Conservation (phyloP, 1,139 yeast genomes). For the Geotrichum histeridarum region DNA sequence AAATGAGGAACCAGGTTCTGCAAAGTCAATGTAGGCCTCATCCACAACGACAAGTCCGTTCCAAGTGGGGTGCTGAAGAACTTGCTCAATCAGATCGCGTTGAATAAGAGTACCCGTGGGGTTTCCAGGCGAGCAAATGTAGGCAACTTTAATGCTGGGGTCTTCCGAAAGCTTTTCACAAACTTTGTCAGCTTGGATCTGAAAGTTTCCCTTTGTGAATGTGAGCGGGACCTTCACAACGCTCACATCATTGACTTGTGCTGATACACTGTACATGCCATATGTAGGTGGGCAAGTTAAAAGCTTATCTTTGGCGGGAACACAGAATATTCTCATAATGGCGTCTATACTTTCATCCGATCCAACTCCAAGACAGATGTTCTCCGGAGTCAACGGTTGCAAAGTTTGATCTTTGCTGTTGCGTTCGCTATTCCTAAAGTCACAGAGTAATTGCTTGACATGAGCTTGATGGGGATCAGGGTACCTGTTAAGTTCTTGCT, state of each 20-base stretch:
- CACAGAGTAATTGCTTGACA: conserved; percentile 64
- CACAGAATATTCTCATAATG: conserved; percentile 75
- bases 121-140: conserved; percentile 97
- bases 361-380: conserved; percentile 91
- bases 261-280: conserved; percentile 93
- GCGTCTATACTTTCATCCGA: conserved; percentile 95
- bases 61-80: conserved; percentile 54
- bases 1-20: conserved; percentile 61
- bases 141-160: conserved; percentile 60
- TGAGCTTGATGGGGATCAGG: conserved; percentile 95
- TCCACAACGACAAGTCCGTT: conserved; percentile 83
- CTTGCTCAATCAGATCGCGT: conserved; percentile 45
- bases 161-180: conserved; percentile 51
- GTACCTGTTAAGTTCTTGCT: conserved; percentile 67
- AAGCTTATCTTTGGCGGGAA: conserved; percentile 76
- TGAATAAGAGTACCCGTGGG: conserved; percentile 76
- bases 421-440: conserved; percentile 58
- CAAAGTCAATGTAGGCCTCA: conserved; percentile 91
- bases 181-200: conserved; percentile 57
- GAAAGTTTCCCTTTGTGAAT: conserved; percentile 49
- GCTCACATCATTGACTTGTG: conserved; percentile 80
- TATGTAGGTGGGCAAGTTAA: conserved; percentile 92
- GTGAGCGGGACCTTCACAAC: conserved; percentile 66
- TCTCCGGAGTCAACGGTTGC: conserved; percentile 50
- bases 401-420: conserved; percentile 21